Evolutionary conservation across 2,329 filamentous ascomycete genomes (phyloP), one percentile per base, ranked within the genome.

Genomic region (Metarhizium brunneum): DNA sequence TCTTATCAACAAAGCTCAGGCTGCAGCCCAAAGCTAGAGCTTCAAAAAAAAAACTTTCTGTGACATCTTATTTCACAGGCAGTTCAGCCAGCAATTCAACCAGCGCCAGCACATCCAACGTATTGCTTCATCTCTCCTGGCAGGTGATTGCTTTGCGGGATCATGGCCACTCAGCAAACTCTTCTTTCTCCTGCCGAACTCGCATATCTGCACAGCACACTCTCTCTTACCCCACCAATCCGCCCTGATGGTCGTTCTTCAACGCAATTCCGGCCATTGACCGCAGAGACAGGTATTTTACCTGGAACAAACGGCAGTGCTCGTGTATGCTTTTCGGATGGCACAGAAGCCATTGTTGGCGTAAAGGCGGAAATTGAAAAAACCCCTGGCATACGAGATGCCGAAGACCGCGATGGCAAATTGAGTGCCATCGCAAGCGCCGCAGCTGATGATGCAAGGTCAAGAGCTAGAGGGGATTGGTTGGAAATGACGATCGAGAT

Each of bases 121-220:
- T 0, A 40, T 40, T 11, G 38, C 8, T 11, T 11, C 8, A 51
- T 29, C 11, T 16, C n/a, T 36, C 18, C 49, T 43, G 18, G 25
- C 20, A 48, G 18, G 14, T 8, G 13, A 47, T 36, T 1, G 20
- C 16, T 43, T 14, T 13, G 6, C 30, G 30, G 20, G 51, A 51
- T 61, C 60, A 87, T 90, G 82, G 78, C 86, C 45, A 81, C 83
- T 62, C 83, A 84, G 65, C 82, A 84, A 73, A 82, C 84, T 66
- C 85, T 90, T 64, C 86, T 97, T 71, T 96, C 92, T 54, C 92
- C 94, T 50, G 91, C 94, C 66, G 94, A 99, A 76, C 88, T 99
- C 66, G 91, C 92, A 64, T 99, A 96, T 76, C 84, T 97, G 53
- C 90, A 95, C 78, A 84, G 83, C 61, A 92, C 92, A 6, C 90